Evolutionary conservation across 2,329 filamentous ascomycete species (phyloP).

Genomic region (Myriosclerotinia curreyana): DNA sequence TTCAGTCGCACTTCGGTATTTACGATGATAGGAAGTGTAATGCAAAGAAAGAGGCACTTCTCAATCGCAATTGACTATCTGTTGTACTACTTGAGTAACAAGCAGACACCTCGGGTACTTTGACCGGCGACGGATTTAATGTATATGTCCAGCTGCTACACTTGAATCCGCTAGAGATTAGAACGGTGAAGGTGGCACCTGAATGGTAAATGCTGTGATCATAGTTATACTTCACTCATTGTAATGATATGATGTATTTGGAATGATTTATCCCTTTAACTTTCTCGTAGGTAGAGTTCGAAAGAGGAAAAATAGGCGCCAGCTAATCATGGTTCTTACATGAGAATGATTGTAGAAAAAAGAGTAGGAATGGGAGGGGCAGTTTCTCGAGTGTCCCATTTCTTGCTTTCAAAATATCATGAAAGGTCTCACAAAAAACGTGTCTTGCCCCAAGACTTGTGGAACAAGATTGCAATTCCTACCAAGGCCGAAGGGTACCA

Average conservation of each 20-base stretch:
- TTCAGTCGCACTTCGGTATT: not conserved
- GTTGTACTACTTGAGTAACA: not conserved
- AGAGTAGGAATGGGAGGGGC: not conserved
- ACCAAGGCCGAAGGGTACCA: not conserved
- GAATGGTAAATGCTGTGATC: not conserved
- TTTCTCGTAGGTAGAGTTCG: too few species aligned
- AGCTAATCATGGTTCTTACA: too few species aligned
- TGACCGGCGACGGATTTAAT: too few species aligned
- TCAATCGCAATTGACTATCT: too few species aligned
- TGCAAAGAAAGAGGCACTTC: not conserved
- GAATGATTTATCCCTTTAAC: not conserved
- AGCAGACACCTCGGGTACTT: not conserved
- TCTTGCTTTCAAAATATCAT: not conserved
- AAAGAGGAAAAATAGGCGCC: too few species aligned
- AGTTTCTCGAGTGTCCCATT: not conserved
- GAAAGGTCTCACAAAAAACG: not conserved
- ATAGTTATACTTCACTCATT: too few species aligned
- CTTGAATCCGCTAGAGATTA: rapidly evolving
- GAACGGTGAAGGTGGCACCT: not conserved
- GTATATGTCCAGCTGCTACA: not conserved
- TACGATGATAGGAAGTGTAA: not conserved
- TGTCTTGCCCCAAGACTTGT: not conserved
- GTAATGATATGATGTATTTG: not conserved
- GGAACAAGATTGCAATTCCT: not conserved
- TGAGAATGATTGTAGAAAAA: too few species aligned